Conservation (phyloP, 2,329 filamentous ascomycete species). For the Aspergillus proliferans region DNA sequence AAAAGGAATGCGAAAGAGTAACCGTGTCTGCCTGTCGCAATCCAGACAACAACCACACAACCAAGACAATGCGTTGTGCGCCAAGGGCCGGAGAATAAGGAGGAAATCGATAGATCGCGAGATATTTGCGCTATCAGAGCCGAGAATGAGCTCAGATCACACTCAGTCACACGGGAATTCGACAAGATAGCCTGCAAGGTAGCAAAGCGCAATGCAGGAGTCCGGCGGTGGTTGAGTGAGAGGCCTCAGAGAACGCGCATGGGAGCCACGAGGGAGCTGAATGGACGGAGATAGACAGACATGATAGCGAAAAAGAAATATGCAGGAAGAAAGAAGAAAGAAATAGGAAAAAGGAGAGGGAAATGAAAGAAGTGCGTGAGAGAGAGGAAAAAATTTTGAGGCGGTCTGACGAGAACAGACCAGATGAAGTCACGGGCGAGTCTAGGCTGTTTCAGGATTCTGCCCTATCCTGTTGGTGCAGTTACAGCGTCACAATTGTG, state of each 20-base stretch:
- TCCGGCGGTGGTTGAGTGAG: background rate
- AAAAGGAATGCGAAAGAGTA: background rate
- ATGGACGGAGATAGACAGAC: background rate
- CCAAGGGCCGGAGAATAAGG: no score
- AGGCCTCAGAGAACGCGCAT: slow-evolving; percentile 1
- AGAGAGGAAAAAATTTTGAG: background rate
- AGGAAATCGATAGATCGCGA: no score
- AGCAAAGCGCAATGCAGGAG: slow-evolving; percentile 8
- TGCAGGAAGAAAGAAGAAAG: slow-evolving; percentile 2
- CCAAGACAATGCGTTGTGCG: no score
- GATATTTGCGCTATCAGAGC: no score
- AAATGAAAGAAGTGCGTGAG: slow-evolving; percentile 2
- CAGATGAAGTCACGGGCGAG: background rate
- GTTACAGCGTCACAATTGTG: background rate
- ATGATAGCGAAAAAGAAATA: background rate
- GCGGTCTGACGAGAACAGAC: background rate
- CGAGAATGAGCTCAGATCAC: background rate
- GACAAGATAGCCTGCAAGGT: slow-evolving; percentile 3
- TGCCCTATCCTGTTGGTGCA: background rate
- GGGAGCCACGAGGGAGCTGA: background rate
- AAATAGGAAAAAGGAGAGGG: slow-evolving; percentile 1
- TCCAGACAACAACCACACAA: no score
- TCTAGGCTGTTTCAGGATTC: background rate
- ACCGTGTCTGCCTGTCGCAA: no score
- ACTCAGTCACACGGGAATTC: background rate